A percentile compares a stretch with the other conserved stretches of the same genome.
Evolutionary conservation across 139 green algal genomes (phyloP).

Genomic region (Ostreobium quekettii): DNA sequence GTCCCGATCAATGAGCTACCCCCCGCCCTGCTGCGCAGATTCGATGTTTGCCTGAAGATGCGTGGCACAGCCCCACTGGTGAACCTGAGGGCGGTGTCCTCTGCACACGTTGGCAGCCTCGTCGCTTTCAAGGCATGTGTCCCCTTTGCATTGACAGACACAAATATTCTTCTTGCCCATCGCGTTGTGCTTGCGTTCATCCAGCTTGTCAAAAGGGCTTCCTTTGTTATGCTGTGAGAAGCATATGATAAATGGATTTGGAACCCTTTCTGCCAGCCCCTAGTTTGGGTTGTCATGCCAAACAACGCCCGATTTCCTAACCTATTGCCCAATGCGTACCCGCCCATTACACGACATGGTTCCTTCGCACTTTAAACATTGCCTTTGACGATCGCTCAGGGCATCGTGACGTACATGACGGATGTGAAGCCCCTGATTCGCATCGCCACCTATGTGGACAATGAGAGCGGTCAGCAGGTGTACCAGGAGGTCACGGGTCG

Average conservation of each 20-base stretch:
- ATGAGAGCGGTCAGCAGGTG: slow-evolving; percentile 78
- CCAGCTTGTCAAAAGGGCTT: not conserved
- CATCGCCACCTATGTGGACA: slow-evolving; percentile 92
- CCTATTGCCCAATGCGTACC: not conserved
- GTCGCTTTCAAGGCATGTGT: slow-evolving; percentile 62
- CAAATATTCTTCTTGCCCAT: not conserved
- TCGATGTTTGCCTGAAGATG: slow-evolving; percentile 69
- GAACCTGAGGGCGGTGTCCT: slow-evolving; percentile 56
- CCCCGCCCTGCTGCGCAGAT: slow-evolving; percentile 68
- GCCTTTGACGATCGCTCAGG: slow-evolving; percentile 35
- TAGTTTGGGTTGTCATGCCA: not conserved
- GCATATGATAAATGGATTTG: not conserved
- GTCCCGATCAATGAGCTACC: slow-evolving; percentile 49
- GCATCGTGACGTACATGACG: slow-evolving; percentile 82
- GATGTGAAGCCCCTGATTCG: slow-evolving; percentile 88
- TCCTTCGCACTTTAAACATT: not conserved
- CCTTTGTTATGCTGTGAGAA: not conserved
- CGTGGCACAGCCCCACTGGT: slow-evolving; percentile 19
- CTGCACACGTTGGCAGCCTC: slow-evolving; percentile 75
- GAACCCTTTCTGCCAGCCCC: not conserved
- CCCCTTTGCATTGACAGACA: not conserved
- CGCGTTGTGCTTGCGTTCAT: not conserved
- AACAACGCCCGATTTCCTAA: no score
- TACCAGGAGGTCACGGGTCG: slow-evolving; percentile 81
- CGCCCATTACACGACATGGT: not conserved